Base-by-base conservation (phyloP, 2,329 filamentous ascomycete genomes). In the Penicillium expansum region DNA sequence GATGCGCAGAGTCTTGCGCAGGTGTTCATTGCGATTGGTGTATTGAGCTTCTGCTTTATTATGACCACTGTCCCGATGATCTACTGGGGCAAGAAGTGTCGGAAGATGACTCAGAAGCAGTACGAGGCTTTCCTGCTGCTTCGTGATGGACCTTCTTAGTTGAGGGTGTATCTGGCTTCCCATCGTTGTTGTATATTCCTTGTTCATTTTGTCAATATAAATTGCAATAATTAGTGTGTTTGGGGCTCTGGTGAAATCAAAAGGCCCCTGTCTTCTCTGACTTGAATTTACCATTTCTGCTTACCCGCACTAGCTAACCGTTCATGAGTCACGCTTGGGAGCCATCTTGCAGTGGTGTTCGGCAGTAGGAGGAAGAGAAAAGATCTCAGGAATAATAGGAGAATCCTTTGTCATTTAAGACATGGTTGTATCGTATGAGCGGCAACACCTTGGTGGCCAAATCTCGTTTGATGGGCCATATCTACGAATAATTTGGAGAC, bases 31-130 rank as follows among this genome's bases (percentile, higher is more conserved):
- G 81, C 77, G 5, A 78, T 83, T 18, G 80, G 78, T 0, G 76
- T 80, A 3, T 62, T 84, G 38, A 77, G 80, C 57, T 81, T 83
- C 54, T 73, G 77, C 18, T 79, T 82, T 44, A 74, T 84, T 47
- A 75, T 79, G 69, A 70, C 76, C 6, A 83, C 81, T 1, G 62
- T 81, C 37, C 80, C 81, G 1, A 84, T 84, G 82, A 81, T 82
- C 45, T 67, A 78, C 14, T 84, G 74, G 71, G 82, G 82, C 2
- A 84, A 83, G 70, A 66, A 63, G 3, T 77, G 74, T 47, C 72
- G 82, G 14, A 71, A 76, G 20, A 78, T 77, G 78, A 84, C 82
- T 4, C 69, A 76, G 48, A 65, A 66, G 20, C 69, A 77, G 52
- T 83, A 83, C 57, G 63, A 74, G 48, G 72, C 74, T 27, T 82